These are phyloP conservation scores for Vitis riparia DNA, from an alignment of 164 flowering plant genomes.

Conservation along the genomic window DNA sequence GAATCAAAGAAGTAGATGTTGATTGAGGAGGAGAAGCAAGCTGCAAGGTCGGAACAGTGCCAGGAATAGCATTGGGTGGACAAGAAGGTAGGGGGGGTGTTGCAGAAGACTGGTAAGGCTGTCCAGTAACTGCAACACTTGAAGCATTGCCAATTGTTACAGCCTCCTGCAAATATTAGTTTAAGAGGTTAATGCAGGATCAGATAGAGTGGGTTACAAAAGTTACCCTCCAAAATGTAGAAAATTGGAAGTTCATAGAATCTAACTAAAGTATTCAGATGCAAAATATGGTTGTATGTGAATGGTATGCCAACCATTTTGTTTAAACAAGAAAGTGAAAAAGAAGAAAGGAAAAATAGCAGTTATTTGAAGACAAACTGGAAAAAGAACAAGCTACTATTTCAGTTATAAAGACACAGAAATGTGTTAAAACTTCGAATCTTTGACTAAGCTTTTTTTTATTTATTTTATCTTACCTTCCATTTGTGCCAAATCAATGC, in stretches of 20 bases:
- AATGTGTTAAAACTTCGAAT: too few species aligned
- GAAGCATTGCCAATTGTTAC: conserved; percentile 42
- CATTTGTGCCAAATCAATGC: too few species aligned
- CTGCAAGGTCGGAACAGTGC: conserved; percentile 41
- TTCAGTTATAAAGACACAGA: too few species aligned
- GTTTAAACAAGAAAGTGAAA: too few species aligned
- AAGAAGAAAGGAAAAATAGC: too few species aligned
- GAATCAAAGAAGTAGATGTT: conserved; percentile 44
- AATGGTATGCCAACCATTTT: too few species aligned
- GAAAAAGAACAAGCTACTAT: too few species aligned
- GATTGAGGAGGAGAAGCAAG: conserved; percentile 42
- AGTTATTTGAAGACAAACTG: too few species aligned
- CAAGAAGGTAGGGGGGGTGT: conserved; percentile 28
- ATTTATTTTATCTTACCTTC: too few species aligned
- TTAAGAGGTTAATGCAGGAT: neutral
- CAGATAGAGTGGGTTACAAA: neutral
- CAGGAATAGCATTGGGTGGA: conserved; percentile 28
- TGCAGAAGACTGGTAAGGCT: conserved; percentile 32
- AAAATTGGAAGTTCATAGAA: neutral
- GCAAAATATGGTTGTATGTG: too few species aligned
- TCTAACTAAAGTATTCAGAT: neutral
- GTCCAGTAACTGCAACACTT: conserved; percentile 27
- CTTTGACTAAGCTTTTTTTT: too few species aligned
- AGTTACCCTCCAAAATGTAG: neutral
- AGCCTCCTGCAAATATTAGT: conserved; percentile 38